Evolutionary conservation across 805 yeast genomes (phyloP).

Genomic region (Spathaspora gorwiae): DNA sequence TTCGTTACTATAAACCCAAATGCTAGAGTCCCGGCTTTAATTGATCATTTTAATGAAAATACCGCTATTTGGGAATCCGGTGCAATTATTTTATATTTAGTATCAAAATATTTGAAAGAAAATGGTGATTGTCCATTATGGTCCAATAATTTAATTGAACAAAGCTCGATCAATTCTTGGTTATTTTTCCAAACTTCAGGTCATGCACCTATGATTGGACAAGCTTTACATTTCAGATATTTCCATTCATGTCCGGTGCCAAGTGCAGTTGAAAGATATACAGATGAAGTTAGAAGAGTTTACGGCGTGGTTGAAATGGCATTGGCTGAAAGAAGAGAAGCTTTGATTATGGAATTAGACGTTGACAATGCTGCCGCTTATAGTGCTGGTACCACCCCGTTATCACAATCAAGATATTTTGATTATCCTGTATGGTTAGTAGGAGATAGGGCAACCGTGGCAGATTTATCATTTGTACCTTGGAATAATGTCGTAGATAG

Average conservation of each 20-base stretch:
- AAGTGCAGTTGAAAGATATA: conserved; percentile 84
- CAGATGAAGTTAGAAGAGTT: conserved; percentile 88
- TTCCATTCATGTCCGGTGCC: conserved; percentile 84
- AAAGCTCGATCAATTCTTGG: conserved; percentile 83
- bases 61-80: conserved; percentile 93
- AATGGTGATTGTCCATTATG: conserved; percentile 70
- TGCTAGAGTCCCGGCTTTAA: conserved; percentile 91
- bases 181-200: conserved; percentile 93
- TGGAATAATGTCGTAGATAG: conserved; percentile 96
- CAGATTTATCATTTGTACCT: conserved; percentile 89
- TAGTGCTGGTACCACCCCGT: conserved; percentile 82
- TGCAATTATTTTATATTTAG: conserved; percentile 79
- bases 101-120: conserved; percentile 60
- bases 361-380: conserved; percentile 83
- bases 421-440: conserved; percentile 95
- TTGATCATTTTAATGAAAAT: conserved; percentile 80
- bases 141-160: conserved; percentile 74
- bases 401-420: conserved; percentile 78
- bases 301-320: conserved; percentile 95
- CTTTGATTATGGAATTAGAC: conserved; percentile 83
- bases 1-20: conserved; percentile 92
- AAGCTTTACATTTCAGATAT: conserved; percentile 88
- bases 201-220: conserved; percentile 98
- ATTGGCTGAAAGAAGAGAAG: conserved; percentile 86
- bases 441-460: conserved; percentile 75